A percentile compares a stretch with the other conserved stretches of the same genome.
Conservation (phyloP, 73 alveolate species). For the Diophrys sp. region DNA sequence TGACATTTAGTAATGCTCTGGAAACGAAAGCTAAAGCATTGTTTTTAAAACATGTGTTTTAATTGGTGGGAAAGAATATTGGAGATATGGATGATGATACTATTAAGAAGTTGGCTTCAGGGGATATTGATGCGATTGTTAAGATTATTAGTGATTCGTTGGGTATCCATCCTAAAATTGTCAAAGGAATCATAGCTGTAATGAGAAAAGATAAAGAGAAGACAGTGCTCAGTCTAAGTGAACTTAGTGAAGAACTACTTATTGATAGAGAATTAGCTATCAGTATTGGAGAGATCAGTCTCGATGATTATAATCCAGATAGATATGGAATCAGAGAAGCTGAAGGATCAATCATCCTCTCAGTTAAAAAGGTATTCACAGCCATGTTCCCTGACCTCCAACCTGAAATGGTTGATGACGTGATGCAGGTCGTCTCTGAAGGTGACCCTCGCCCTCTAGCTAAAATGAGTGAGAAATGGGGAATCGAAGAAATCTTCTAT, state of each 20-base stretch:
- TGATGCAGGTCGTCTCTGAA: slow-evolving; percentile 19
- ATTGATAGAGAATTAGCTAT: neutral
- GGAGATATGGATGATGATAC: neutral
- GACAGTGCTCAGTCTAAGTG: neutral
- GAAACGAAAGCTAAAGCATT: neutral
- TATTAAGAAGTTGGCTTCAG: slow-evolving; percentile 1
- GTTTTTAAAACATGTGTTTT: neutral
- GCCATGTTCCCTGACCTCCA: slow-evolving; percentile 16
- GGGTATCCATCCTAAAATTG: slow-evolving; percentile 11
- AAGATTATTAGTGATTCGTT: neutral
- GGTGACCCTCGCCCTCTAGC: slow-evolving; percentile 25
- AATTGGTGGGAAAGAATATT: neutral
- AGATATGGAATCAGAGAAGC: slow-evolving; percentile 11
- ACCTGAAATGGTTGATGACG: slow-evolving; percentile 13
- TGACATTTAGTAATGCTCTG: neutral
- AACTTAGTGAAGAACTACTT: neutral
- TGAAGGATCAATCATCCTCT: slow-evolving; percentile 1
- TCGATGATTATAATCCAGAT: slow-evolving; percentile 15
- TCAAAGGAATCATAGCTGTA: neutral
- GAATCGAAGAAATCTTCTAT: neutral
- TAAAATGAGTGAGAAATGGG: slow-evolving; percentile 6
- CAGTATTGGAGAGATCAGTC: slow-evolving; percentile 10
- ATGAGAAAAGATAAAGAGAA: slow-evolving; percentile 8
- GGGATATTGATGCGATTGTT: slow-evolving; percentile 10
- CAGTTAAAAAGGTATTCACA: slow-evolving; percentile 14